Percentiles rank a stretch among this genome's conserved stretches.
phyloP scores from a whole-genome alignment of 768 basidiomycete genomes.

The Pisolithus microcarpus region DNA sequence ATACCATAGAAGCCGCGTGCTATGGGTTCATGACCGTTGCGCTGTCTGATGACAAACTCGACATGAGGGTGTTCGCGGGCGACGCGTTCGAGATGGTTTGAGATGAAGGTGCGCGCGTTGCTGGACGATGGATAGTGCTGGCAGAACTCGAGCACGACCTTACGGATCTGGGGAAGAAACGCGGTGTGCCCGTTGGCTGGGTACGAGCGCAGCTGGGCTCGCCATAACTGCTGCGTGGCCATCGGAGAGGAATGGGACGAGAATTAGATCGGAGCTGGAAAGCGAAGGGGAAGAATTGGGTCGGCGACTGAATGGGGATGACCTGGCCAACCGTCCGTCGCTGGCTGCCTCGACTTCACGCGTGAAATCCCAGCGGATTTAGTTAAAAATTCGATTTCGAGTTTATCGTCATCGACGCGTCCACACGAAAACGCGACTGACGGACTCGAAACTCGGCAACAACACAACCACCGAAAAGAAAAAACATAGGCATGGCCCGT shows the following conservation, averaged over 20 bases:
- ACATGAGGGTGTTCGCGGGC: conserved; percentile 75
- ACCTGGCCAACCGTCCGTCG: neutral
- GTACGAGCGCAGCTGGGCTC: conserved; percentile 45
- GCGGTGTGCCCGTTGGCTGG: conserved; percentile 70
- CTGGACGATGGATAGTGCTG: conserved; percentile 73
- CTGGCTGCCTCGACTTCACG: neutral
- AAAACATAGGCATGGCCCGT: conserved; percentile 53
- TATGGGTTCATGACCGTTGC: conserved; percentile 70
- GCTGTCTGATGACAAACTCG: conserved; percentile 75
- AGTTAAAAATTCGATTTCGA: no score
- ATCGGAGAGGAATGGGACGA: conserved; percentile 6
- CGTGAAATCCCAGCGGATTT: neutral
- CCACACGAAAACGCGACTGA: neutral
- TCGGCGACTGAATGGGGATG: conserved; percentile 2
- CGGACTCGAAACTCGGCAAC: conserved; percentile 15
- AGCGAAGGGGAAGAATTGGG: conserved; percentile 4
- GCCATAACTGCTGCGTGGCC: conserved; percentile 32
- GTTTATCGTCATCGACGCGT: no score
- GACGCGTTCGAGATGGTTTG: conserved; percentile 52
- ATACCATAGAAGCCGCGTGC: conserved; percentile 77
- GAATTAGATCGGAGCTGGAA: conserved; percentile 24
- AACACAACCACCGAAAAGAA: neutral
- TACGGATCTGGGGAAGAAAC: conserved; percentile 74
- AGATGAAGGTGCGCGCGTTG: conserved; percentile 63
- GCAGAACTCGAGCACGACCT: conserved; percentile 86